A percentile compares a stretch with the other conserved stretches of the same genome.
These are phyloP conservation scores for Endoconidiophora laricicola DNA, from an alignment of 2,329 filamentous ascomycete genomes.

Conservation along the genomic window DNA sequence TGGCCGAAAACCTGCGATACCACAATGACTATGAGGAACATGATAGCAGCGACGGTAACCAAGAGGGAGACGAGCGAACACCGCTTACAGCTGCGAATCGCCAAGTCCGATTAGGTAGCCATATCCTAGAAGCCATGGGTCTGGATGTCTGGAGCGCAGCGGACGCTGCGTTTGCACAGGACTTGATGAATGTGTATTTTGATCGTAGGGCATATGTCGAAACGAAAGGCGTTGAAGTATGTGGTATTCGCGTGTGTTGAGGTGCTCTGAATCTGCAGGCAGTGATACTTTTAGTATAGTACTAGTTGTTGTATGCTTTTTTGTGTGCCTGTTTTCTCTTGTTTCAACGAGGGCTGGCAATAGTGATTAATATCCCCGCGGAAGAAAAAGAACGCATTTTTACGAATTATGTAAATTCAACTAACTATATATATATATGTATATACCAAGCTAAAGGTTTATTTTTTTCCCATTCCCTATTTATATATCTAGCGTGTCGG, in stretches of 20 bases:
- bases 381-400: no score
- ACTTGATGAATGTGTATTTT: slow-evolving; percentile 49
- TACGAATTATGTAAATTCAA: not conserved
- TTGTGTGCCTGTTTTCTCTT: no score
- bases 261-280: no score
- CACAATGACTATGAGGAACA: not conserved
- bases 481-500: no score
- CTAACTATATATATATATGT: not conserved
- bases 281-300: no score
- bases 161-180: slow-evolving; percentile 52
- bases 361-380: no score
- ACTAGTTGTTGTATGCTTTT: no score
- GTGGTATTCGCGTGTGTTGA: slow-evolving; percentile 52
- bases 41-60: slow-evolving; percentile 20
- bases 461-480: no score
- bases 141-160: slow-evolving; percentile 60
- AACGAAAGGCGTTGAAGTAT: slow-evolving; percentile 56
- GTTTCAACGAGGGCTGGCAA: no score
- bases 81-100: no score
- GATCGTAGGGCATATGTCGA: slow-evolving; percentile 44
- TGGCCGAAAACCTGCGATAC: slow-evolving; percentile 12
- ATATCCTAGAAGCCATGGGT: slow-evolving; percentile 54
- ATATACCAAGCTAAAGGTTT: not conserved
- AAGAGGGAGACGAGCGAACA: slow-evolving; percentile 16
- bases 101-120: slow-evolving; percentile 38